Evolutionary conservation across 805 yeast genomes (phyloP).

Genomic region (Lipomyces kockii): DNA sequence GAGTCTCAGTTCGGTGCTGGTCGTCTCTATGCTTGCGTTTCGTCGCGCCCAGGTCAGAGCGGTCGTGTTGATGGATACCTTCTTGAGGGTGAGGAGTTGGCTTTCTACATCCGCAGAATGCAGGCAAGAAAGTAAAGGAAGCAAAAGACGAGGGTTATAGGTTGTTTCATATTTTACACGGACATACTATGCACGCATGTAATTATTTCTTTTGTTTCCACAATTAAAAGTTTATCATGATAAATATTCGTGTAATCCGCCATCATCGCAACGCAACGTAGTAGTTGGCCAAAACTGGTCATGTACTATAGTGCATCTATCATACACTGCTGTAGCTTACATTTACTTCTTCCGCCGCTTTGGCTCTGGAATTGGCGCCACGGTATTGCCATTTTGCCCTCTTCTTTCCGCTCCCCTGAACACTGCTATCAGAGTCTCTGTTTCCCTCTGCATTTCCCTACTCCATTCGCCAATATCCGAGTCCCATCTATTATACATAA

Average conservation of each 20-base stretch:
- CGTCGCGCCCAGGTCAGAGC: conserved; percentile 99
- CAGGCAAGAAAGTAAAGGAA: conserved; percentile 93
- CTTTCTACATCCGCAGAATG: conserved; percentile 99
- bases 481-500: conserved; percentile 75
- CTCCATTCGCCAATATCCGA: conserved; percentile 67
- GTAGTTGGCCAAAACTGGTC: not conserved
- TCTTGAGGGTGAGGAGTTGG: conserved; percentile 99
- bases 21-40: conserved; percentile 96
- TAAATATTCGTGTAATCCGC: not conserved
- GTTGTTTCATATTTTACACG: conserved; percentile 19
- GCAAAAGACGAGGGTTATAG: not conserved
- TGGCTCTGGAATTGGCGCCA: conserved; percentile 15
- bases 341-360: conserved; percentile 29
- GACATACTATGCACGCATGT: conserved; percentile 31
- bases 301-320: not conserved
- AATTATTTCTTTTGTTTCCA: conserved; percentile 23
- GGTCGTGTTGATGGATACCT: conserved; percentile 99
- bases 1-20: conserved; percentile 98
- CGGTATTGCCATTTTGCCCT: conserved; percentile 18
- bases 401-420: conserved; percentile 57
- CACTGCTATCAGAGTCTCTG: conserved; percentile 54
- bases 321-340: not conserved
- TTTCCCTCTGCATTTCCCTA: conserved; percentile 71
- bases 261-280: not conserved
- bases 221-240: conserved; percentile 25